phyloP scores from a whole-genome alignment of 2,329 filamentous ascomycete genomes.

The Talaromyces islandicus region DNA sequence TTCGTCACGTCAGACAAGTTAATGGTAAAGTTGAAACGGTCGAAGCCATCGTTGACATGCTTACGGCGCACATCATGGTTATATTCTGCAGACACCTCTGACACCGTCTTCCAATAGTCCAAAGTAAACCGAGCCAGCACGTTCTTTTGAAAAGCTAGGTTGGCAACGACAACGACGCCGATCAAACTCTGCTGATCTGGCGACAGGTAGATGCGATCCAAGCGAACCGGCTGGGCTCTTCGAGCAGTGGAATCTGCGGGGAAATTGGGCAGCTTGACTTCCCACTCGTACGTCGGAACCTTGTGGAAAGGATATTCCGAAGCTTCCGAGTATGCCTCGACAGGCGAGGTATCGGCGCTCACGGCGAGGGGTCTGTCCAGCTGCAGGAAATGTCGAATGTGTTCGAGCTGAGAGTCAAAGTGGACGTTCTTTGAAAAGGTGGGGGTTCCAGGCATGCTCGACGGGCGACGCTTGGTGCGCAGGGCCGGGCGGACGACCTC shows the following conservation, averaged over 20 bases:
- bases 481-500: slow-evolving; percentile 92
- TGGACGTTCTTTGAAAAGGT: slow-evolving; percentile 97
- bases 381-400: slow-evolving; percentile 91
- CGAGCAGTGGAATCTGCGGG: slow-evolving; percentile 57
- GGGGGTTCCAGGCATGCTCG: slow-evolving; percentile 95
- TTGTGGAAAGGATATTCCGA: slow-evolving; percentile 76
- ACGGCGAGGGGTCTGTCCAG: slow-evolving; percentile 93
- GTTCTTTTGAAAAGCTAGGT: slow-evolving; percentile 80
- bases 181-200: slow-evolving; percentile 79
- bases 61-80: slow-evolving; percentile 68
- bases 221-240: slow-evolving; percentile 58
- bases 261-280: slow-evolving; percentile 79
- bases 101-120: slow-evolving; percentile 98
- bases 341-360: slow-evolving; percentile 86
- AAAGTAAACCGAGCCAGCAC: slow-evolving; percentile 93
- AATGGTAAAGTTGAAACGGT: slow-evolving; percentile 92
- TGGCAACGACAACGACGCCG: slow-evolving; percentile 77
- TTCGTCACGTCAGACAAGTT: slow-evolving; percentile 87
- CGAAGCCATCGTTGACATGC: slow-evolving; percentile 60
- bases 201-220: slow-evolving; percentile 84
- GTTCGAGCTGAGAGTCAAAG: slow-evolving; percentile 93
- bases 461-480: slow-evolving; percentile 70
- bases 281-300: slow-evolving; percentile 66
- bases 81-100: slow-evolving; percentile 86
- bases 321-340: slow-evolving; percentile 81